Evolutionary conservation across 306 rosid genomes (phyloP).

Genomic region (Quercus variabilis): DNA sequence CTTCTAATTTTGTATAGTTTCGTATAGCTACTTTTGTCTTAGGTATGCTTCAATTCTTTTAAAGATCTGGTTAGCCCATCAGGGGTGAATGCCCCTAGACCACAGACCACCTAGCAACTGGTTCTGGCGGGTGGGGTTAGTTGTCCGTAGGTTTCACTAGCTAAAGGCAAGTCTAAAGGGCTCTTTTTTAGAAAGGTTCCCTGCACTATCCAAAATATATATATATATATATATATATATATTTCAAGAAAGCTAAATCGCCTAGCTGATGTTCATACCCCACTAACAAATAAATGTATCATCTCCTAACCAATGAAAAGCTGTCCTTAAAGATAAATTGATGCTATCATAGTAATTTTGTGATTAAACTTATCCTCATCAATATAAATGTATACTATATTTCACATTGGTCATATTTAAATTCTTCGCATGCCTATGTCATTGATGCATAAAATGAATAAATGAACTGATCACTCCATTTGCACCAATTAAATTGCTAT

Average conservation of each 20-base stretch:
- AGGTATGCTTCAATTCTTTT: neutral
- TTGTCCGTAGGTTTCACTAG: no score
- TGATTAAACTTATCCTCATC: no score
- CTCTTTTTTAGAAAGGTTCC: no score
- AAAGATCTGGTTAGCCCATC: no score
- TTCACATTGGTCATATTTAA: neutral
- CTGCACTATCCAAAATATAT: no score
- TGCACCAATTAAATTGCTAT: neutral
- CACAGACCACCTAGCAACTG: no score
- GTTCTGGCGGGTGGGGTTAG: no score
- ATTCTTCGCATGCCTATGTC: neutral
- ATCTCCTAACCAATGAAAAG: neutral
- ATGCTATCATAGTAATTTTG: no score
- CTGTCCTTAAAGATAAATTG: neutral
- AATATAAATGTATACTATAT: neutral
- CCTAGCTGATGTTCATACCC: neutral
- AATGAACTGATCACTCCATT: neutral
- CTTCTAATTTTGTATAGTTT: neutral
- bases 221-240: no score
- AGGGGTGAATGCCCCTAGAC: no score
- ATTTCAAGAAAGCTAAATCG: neutral
- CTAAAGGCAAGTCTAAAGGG: no score
- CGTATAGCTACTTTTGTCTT: neutral
- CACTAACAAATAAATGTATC: neutral
- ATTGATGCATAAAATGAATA: neutral